Conservation (phyloP, 768 basidiomycete genomes). For the Vishniacozyma victoriae region DNA sequence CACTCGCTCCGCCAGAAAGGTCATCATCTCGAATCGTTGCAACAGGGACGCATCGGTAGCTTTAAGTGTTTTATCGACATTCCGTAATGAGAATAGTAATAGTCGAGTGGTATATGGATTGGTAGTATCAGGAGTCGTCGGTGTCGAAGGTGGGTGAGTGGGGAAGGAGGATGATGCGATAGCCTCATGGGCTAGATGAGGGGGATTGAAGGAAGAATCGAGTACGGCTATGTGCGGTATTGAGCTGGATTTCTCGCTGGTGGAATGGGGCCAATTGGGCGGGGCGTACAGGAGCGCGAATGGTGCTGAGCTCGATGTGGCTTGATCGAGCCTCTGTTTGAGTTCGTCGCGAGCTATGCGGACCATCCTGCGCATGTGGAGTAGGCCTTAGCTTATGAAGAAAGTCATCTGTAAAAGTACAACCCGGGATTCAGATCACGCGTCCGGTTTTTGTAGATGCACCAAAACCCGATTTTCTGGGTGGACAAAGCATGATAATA, state of each 20-base stretch:
- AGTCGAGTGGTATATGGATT: constrained; percentile 63
- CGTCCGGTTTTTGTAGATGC: no score
- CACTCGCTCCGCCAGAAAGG: constrained; percentile 56
- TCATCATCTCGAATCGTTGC: constrained; percentile 87
- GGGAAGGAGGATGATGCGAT: constrained; percentile 52
- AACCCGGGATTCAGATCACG: no score
- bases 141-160: not conserved
- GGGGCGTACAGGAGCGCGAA: constrained; percentile 7
- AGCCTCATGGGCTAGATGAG: constrained; percentile 75
- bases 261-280: constrained; percentile 2
- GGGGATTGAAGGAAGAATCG: constrained; percentile 91
- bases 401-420: no score
- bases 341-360: no score
- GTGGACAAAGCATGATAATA: no score
- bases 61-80: constrained; percentile 74
- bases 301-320: constrained; percentile 4
- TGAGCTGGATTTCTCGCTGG: not conserved
- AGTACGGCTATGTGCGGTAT: constrained; percentile 62
- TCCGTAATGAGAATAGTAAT: constrained; percentile 73
- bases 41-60: constrained; percentile 64
- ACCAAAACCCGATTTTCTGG: no score
- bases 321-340: not conserved
- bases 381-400: no score
- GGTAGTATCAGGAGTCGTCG: constrained; percentile 10
- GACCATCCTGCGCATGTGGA: no score